A percentile compares a stretch with the other conserved stretches of the same genome.
phyloP scores from a whole-genome alignment of 1,284 basidiomycete genomes.

The Pholiota adiposa region DNA sequence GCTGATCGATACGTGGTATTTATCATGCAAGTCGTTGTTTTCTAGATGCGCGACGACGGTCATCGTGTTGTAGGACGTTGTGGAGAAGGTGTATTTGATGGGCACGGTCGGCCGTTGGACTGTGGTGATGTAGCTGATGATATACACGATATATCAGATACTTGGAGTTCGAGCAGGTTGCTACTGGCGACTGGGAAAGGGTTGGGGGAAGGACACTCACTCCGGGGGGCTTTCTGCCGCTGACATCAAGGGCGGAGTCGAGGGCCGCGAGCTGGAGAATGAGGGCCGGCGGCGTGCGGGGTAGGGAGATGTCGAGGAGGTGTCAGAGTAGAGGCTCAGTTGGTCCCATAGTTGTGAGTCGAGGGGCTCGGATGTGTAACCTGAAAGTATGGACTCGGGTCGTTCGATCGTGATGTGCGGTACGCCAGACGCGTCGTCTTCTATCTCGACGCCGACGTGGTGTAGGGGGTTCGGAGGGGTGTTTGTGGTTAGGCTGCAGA shows the following conservation, averaged over 20 bases:
- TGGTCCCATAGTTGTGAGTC: conserved; percentile 4
- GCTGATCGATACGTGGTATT: conserved; percentile 8
- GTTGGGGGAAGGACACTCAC: background rate
- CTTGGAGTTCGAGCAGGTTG: too few relatives aligned
- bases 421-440: background rate
- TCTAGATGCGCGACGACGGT: conserved; percentile 18
- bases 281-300: background rate
- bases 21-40: background rate
- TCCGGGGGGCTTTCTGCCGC: conserved; percentile 4
- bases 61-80: conserved; percentile 30
- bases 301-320: background rate
- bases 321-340: background rate
- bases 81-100: conserved; percentile 33
- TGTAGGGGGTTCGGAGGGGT: background rate
- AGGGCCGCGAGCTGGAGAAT: conserved; percentile 5
- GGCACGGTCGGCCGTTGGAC: conserved; percentile 13
- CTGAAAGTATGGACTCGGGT: background rate
- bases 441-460: background rate
- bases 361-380: background rate
- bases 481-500: background rate
- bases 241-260: conserved; percentile 8
- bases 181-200: too few relatives aligned
- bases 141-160: too few relatives aligned
- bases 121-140: conserved; percentile 4
- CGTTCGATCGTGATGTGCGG: conserved; percentile 1